Evolutionary conservation across 306 rosid genomes (phyloP), one percentile per base, ranked within the genome.

Genomic region (Glycyrrhiza uralensis): DNA sequence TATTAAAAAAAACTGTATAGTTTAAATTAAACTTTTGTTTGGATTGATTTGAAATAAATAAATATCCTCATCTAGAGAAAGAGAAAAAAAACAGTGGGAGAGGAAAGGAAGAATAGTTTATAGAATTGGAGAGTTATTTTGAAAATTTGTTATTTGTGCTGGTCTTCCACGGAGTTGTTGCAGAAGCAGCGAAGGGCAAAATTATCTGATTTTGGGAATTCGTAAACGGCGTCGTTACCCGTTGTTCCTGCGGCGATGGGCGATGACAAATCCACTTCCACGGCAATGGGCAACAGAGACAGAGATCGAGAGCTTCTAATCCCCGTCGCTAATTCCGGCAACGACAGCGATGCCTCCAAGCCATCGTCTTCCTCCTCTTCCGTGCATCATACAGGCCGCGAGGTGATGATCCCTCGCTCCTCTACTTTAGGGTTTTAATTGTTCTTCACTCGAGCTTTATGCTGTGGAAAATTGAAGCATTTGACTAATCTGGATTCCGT

Each of bases 231-330:
- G 88, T 71, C 82, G 81, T 38, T 70, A n/a, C 14, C 11, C 23
- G 15, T 47, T 45, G 35, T 46, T 49, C 51, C 56, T 54, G 55
- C 52, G 8, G 46, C 47, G 76, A 88, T 90, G 98, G 97, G 84
- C 73, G 97, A 90, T 56, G 93, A 80, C 3, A 85, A 90, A 70
- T 68, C 92, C 28, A 54, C 92, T 33, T 78, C 88, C 47, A 78
- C 81, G 6, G 75, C 55, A 41, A 85, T 83, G 83, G 82, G 82
- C 11, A 77, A 50, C 75, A 90, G 97, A 84, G 98, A 90, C 38
- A 79, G 90, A 81, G 98, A 93, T 85, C 96, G 89, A 3, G 97
- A 93, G 86, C 97, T 90, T 84, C 96, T 93, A 20, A 85, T 93
- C 66, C 96, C 98, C 24, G 92, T 90, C 45, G 90, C 89, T 18